These are phyloP conservation scores for Zoysia pacifica DNA, from an alignment of 176 grass and related monocot genomes.

Conservation along the genomic window DNA sequence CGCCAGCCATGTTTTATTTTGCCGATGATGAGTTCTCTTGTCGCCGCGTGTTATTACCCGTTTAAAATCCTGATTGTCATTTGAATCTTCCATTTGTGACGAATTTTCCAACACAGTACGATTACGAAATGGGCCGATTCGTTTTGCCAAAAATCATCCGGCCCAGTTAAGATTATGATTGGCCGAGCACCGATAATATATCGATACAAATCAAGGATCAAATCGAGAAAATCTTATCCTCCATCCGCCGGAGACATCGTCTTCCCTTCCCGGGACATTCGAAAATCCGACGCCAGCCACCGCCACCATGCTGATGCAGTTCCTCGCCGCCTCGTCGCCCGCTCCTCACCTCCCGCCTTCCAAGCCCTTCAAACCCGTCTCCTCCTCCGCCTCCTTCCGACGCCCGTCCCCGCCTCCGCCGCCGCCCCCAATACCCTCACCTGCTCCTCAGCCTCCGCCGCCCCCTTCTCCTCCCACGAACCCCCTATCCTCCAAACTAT, in stretches of 20 bases:
- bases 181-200: too few relatives aligned
- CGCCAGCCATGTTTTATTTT: too few relatives aligned
- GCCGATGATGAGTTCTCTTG: too few relatives aligned
- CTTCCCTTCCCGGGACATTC: slow-evolving; percentile 38
- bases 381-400: slow-evolving; percentile 41
- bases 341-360: slow-evolving; percentile 16
- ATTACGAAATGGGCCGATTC: neutral
- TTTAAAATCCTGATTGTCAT: neutral
- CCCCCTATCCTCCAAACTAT: slow-evolving; percentile 79
- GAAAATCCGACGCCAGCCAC: neutral
- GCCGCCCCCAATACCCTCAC: slow-evolving; percentile 10
- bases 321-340: slow-evolving; percentile 44
- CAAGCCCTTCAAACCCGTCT: slow-evolving; percentile 44
- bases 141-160: neutral
- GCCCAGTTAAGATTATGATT: neutral
- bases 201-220: too few relatives aligned
- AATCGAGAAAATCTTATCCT: neutral
- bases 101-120: neutral
- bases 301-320: slow-evolving; percentile 40
- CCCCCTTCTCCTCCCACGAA: slow-evolving; percentile 35
- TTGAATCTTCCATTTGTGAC: neutral
- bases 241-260: neutral
- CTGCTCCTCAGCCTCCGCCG: neutral
- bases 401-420: slow-evolving; percentile 44
- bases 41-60: neutral